phyloP scores from a whole-genome alignment of 805 yeast species.

The Nakazawaea laoshanensis region DNA sequence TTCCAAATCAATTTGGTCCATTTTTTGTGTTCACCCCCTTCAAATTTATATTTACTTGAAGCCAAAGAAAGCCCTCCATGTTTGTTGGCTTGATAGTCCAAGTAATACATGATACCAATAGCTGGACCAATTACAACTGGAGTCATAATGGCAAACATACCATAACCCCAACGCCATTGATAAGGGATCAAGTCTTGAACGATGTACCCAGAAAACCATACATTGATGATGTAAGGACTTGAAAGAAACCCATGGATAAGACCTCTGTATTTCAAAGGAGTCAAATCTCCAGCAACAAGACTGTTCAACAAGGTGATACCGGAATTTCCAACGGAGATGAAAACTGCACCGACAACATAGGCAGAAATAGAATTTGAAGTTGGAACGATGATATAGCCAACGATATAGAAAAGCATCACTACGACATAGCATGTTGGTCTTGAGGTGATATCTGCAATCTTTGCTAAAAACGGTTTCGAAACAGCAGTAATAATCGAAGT shows the following conservation, averaged over 20 bases:
- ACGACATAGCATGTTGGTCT: slow-evolving; percentile 42
- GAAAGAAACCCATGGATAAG: slow-evolving; percentile 58
- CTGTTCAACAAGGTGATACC: slow-evolving; percentile 52
- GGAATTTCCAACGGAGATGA: slow-evolving; percentile 49
- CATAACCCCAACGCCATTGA: slow-evolving; percentile 44
- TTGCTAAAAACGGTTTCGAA: slow-evolving; percentile 54
- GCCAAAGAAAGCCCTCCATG: slow-evolving; percentile 9
- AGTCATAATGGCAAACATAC: slow-evolving; percentile 36
- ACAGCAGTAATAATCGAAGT: slow-evolving; percentile 58
- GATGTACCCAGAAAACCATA: slow-evolving; percentile 64
- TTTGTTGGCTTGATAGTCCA: slow-evolving; percentile 23
- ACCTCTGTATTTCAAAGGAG: slow-evolving; percentile 65
- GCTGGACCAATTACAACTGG: slow-evolving; percentile 30
- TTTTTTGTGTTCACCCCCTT: neutral
- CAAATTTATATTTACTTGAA: slow-evolving; percentile 4
- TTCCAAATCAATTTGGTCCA: slow-evolving; percentile 11
- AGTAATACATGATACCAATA: slow-evolving; percentile 21
- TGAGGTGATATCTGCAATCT: slow-evolving; percentile 61
- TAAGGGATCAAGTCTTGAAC: slow-evolving; percentile 20
- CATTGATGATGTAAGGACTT: slow-evolving; percentile 64
- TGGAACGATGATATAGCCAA: slow-evolving; percentile 59
- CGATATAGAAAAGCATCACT: slow-evolving; percentile 44
- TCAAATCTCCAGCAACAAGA: slow-evolving; percentile 56
- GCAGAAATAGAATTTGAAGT: slow-evolving; percentile 48
- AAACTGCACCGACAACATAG: slow-evolving; percentile 61